Percentiles rank a stretch among this genome's conserved stretches.
These are phyloP conservation scores for Bacterosira constricta DNA, from an alignment of 108 stramenopile species.

Conservation along the genomic window DNA sequence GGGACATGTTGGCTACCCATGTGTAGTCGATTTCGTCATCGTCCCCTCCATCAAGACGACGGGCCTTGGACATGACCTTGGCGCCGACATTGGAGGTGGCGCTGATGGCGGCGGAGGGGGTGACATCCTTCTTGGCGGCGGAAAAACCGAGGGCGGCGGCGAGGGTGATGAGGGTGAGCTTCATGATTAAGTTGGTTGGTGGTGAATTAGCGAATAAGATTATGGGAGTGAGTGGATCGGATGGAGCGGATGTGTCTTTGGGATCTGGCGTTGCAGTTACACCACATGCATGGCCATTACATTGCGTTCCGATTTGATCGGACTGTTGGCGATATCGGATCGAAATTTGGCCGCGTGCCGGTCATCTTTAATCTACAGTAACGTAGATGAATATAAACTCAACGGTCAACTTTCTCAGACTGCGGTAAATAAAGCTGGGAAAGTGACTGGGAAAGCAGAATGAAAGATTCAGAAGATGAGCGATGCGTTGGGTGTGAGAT, in stretches of 20 bases:
- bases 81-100: slow-evolving; percentile 58
- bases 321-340: no score
- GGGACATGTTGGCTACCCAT: slow-evolving; percentile 74
- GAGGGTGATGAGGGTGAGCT: slow-evolving; percentile 5
- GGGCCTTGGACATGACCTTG: slow-evolving; percentile 61
- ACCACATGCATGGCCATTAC: no score
- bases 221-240: no score
- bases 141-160: slow-evolving; percentile 12
- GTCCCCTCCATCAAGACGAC: slow-evolving; percentile 47
- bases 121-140: slow-evolving; percentile 10
- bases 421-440: no score
- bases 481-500: no score
- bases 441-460: no score
- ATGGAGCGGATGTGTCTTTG: no score
- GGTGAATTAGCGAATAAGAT: no score
- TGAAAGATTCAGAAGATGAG: no score
- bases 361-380: neutral
- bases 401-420: no score
- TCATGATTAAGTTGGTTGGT: slow-evolving; percentile 18
- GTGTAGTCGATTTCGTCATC: slow-evolving; percentile 56
- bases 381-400: neutral
- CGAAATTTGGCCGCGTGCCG: neutral
- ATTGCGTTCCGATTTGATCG: no score
- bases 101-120: slow-evolving; percentile 29
- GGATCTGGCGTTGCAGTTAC: no score